Evolutionary conservation across 768 basidiomycete genomes (phyloP).

Genomic region (Pisolithus orientalis): DNA sequence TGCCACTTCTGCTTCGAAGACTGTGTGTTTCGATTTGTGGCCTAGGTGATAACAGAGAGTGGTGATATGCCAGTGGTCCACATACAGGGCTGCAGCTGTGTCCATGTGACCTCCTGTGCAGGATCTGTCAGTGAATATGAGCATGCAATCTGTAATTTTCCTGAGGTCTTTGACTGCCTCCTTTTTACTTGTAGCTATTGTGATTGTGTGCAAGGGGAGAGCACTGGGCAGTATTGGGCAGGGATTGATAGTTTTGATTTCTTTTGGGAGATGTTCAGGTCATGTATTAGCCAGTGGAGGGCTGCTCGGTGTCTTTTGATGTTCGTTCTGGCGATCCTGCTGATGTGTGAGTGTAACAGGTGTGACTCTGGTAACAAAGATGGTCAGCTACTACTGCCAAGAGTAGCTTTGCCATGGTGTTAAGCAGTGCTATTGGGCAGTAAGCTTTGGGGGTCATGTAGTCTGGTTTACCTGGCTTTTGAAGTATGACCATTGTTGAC

Average conservation of each 20-base stretch:
- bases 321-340: too few species aligned
- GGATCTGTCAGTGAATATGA: conserved; percentile 13
- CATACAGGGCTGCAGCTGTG: conserved; percentile 7
- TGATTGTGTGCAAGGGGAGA: neutral
- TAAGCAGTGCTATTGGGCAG: conserved; percentile 32
- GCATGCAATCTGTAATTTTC: neutral
- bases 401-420: conserved; percentile 6
- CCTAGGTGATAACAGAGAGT: neutral
- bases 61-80: neutral
- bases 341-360: too few species aligned
- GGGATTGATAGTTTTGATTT: too few species aligned
- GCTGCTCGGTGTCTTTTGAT: too few species aligned
- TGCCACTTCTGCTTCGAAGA: neutral
- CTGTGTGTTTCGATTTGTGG: neutral
- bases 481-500: too few species aligned
- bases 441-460: conserved; percentile 31
- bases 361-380: too few species aligned
- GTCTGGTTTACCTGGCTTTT: conserved; percentile 23
- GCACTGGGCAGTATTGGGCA: too few species aligned
- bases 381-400: too few species aligned
- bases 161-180: neutral
- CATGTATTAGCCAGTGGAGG: too few species aligned
- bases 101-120: conserved; percentile 2
- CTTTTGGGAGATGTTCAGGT: too few species aligned
- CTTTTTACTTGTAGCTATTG: neutral